phyloP scores from a whole-genome alignment of 177 flowering plant species.

The Vitis hybrid region DNA sequence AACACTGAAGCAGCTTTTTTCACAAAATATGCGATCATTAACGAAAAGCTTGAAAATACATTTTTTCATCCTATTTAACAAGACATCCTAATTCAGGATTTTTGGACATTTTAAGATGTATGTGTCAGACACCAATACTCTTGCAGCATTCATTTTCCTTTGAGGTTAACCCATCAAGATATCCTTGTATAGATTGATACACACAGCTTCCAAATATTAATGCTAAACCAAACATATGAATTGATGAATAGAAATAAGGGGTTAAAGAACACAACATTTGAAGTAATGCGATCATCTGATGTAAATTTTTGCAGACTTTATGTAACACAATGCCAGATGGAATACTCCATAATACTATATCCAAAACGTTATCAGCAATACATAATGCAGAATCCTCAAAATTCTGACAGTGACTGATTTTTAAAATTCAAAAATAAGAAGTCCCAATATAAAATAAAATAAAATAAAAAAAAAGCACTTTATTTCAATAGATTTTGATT shows the following conservation, averaged over 20 bases:
- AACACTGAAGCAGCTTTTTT: too few species aligned
- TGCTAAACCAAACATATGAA: background rate
- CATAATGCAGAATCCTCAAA: background rate
- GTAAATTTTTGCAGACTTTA: background rate
- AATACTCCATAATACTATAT: too few species aligned
- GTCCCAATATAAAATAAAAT: background rate
- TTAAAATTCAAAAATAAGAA: too few species aligned
- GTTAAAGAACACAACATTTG: background rate
- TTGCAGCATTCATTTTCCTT: background rate
- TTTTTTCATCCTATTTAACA: too few species aligned
- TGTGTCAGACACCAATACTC: background rate
- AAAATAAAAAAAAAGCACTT: background rate
- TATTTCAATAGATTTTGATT: too few species aligned
- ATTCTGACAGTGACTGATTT: background rate
- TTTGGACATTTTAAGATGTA: background rate
- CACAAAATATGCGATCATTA: too few species aligned
- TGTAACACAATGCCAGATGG: too few species aligned
- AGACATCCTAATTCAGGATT: background rate
- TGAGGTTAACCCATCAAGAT: background rate
- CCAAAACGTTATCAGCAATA: too few species aligned
- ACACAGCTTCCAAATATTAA: background rate
- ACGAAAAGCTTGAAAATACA: too few species aligned
- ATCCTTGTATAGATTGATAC: background rate
- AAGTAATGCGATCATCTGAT: too few species aligned
- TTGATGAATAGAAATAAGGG: background rate